phyloP scores from a whole-genome alignment of 169 alveolate genomes.

The Eimeria falciformis region DNA sequence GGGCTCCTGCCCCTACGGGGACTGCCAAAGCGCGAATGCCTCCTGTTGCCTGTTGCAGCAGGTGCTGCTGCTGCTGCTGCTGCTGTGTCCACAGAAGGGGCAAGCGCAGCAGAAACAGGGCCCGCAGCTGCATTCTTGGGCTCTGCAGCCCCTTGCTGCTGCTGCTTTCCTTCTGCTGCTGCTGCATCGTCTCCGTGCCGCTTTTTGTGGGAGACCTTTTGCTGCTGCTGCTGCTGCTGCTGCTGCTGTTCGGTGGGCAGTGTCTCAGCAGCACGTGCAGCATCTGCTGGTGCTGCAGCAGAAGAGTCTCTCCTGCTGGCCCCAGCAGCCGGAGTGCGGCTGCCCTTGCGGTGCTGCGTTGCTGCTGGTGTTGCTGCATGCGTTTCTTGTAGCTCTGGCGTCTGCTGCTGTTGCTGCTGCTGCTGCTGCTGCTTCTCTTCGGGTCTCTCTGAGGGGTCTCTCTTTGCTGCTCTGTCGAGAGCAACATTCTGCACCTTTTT shows the following conservation, averaged over 20 bases:
- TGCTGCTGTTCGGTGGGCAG: neutral
- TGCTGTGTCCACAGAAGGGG: neutral
- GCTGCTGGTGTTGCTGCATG: neutral
- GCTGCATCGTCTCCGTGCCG: neutral
- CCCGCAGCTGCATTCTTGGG: neutral
- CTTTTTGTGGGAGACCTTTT: neutral
- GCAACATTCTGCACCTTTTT: conserved; percentile 38
- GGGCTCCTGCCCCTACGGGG: conserved; percentile 54
- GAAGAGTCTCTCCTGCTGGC: conserved; percentile 30
- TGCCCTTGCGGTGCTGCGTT: neutral
- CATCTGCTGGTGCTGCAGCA: conserved; percentile 3
- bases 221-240: conserved; percentile 16
- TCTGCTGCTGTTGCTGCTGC: conserved; percentile 26
- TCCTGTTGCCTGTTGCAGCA: conserved; percentile 15
- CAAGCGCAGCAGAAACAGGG: neutral
- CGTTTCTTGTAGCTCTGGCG: neutral
- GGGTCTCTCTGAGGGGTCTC: conserved; percentile 7
- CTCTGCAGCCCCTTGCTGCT: neutral
- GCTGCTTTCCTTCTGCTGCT: neutral
- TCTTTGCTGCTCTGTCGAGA: conserved; percentile 22
- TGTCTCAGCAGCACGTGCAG: conserved; percentile 1
- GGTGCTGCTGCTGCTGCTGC: conserved; percentile 22
- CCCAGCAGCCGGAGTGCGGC: conserved; percentile 12
- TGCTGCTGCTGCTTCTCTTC: conserved; percentile 40
- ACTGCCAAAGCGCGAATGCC: conserved; percentile 18